Evolutionary conservation across 352 stramenopile species (phyloP), one percentile per base, ranked within the genome.

Genomic region (Pythium brassicae): DNA sequence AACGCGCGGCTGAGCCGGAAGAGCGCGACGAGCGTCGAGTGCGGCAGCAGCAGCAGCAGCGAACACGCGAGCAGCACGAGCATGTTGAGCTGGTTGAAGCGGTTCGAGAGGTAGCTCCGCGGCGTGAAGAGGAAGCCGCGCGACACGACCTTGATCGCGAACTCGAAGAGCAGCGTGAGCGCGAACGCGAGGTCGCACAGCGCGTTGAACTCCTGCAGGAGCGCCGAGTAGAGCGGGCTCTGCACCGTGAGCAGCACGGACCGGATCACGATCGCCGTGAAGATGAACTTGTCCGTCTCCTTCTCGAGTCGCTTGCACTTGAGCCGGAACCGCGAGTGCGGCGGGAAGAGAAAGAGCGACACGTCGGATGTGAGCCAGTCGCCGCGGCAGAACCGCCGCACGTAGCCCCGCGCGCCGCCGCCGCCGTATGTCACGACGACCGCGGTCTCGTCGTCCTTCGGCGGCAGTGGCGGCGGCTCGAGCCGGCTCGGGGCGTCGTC

Each of bases 61-160:
- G 79, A 88, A 53, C 79, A 94, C 2, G 78, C 82, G 59, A 94
- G 71, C 17, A 94, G 52, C 6, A 89, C 84, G 15, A 92, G 60
- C 69, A 94, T 78, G 58, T 95, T 94, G 35, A 95, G 72, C 40
- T 92, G 81, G 40, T 95, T 95, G 75, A 80, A 89, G 19, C 72
- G 72, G 29, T 90, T 76, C 14, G 83, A 92, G 12, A 95, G 62
- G 62, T 95, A 95, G 42, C 77, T 87, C 40, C 83, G 78, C 0
- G 81, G 76, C 2, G 84, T 92, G 42, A 92, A 77, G n/a, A 91
- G 46, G 27, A 94, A 88, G 2, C 86, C 86, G 0, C 79, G 79
- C 0, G 82, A 77, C 2, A 94, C 71, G 20, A 94, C 84, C 55
- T 95, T 95, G 61, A 92, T 79, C 4, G 65, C 61, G 49, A 95